These are phyloP conservation scores for Stygiomarasmius scandens DNA, from an alignment of 1,284 basidiomycete genomes.

Conservation along the genomic window DNA sequence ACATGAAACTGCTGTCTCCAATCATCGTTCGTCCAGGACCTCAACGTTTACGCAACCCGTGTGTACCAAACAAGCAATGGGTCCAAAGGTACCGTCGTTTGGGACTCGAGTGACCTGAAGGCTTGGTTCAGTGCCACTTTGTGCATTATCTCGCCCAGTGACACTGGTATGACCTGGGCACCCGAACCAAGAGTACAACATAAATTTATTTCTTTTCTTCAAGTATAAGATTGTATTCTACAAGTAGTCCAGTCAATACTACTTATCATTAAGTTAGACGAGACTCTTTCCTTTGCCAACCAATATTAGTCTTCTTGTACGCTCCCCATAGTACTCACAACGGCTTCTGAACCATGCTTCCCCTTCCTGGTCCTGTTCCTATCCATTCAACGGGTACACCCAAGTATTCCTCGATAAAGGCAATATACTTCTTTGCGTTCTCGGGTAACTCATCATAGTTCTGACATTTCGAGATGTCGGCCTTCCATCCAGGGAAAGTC, in stretches of 20 bases:
- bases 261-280: no score
- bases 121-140: constrained; percentile 14
- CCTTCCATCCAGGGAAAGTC: constrained; percentile 92
- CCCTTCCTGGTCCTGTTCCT: constrained; percentile 84
- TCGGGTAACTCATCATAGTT: constrained; percentile 83
- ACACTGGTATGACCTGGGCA: constrained; percentile 24
- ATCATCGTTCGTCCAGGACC: constrained; percentile 3
- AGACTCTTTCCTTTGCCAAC: no score
- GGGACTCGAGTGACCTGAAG: constrained; percentile 20
- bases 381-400: constrained; percentile 90
- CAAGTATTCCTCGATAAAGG: constrained; percentile 85
- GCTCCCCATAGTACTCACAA: no score
- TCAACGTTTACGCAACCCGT: constrained; percentile 17
- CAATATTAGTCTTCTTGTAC: no score
- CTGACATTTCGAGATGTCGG: constrained; percentile 69
- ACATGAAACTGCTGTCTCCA: not conserved
- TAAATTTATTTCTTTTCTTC: no score
- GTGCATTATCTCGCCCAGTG: not conserved
- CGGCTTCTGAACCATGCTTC: constrained; percentile 69
- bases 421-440: constrained; percentile 86
- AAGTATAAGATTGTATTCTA: no score
- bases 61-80: constrained; percentile 15
- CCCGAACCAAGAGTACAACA: no score
- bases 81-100: constrained; percentile 17
- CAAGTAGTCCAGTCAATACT: no score